A percentile compares a stretch with the other conserved stretches of the same genome.
Evolutionary conservation across 2,329 filamentous ascomycete species (phyloP).

Genomic region (Diaporthe vaccinii): DNA sequence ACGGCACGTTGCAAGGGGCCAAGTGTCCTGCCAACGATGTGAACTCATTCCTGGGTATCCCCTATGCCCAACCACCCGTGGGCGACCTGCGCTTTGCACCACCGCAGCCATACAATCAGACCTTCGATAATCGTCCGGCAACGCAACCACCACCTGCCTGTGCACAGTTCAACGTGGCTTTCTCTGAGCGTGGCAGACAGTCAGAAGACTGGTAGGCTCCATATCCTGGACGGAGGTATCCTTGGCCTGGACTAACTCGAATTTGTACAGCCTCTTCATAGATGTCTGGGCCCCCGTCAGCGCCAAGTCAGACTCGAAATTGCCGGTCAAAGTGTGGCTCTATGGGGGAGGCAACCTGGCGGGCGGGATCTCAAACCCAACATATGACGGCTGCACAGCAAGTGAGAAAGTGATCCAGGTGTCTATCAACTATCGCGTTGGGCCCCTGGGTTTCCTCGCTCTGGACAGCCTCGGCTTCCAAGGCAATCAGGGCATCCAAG

Average conservation of each 20-base stretch:
- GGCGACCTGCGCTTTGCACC: constrained; percentile 33
- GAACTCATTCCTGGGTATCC: constrained; percentile 34
- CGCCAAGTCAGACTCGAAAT: constrained; percentile 26
- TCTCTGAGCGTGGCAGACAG: constrained; percentile 24
- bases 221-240: neutral
- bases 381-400: constrained; percentile 46
- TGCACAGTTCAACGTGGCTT: constrained; percentile 23
- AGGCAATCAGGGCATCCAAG: constrained; percentile 64
- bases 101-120: constrained; percentile 31
- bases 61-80: constrained; percentile 33
- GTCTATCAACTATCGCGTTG: constrained; percentile 57
- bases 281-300: constrained; percentile 34
- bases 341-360: constrained; percentile 46
- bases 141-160: constrained; percentile 30
- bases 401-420: constrained; percentile 46
- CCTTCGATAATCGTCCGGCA: constrained; percentile 15
- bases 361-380: constrained; percentile 45
- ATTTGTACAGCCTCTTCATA: constrained; percentile 26
- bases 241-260: neutral
- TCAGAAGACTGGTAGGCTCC: constrained; percentile 38
- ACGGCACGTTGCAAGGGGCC: constrained; percentile 28
- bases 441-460: constrained; percentile 62
- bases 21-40: constrained; percentile 23
- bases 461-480: constrained; percentile 55
- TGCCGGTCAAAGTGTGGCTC: constrained; percentile 42